phyloP scores from a whole-genome alignment of 768 basidiomycete species.

The Termitomyces heimii region DNA sequence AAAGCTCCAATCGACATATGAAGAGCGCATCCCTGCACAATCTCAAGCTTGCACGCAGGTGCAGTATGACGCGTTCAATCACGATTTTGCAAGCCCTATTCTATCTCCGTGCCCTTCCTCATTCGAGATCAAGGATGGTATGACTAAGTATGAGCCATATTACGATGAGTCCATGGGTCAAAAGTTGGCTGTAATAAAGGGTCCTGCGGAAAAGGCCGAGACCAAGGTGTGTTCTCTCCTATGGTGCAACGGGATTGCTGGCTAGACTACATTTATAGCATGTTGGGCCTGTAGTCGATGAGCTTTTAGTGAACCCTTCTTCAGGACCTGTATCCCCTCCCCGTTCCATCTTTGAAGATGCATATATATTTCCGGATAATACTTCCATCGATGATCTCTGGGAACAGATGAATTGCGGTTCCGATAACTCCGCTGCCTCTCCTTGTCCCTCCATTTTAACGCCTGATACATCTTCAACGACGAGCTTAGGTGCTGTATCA shows the following conservation, averaged over 20 bases:
- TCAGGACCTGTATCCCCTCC: not conserved
- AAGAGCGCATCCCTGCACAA: not conserved
- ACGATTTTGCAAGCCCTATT: slow-evolving; percentile 10
- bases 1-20: slow-evolving; percentile 1
- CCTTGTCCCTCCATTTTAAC: slow-evolving; percentile 5
- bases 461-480: not conserved
- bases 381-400: slow-evolving; percentile 7
- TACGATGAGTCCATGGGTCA: slow-evolving; percentile 15
- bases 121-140: slow-evolving; percentile 13
- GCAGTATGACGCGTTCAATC: slow-evolving; percentile 7
- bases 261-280: not conserved
- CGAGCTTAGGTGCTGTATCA: slow-evolving; percentile 1
- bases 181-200: slow-evolving; percentile 12
- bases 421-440: not conserved
- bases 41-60: not conserved
- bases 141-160: slow-evolving; percentile 9
- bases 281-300: not conserved
- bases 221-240: slow-evolving; percentile 1
- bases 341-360: slow-evolving; percentile 1
- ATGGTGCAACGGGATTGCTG: not conserved
- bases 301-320: not conserved
- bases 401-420: not conserved
- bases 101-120: slow-evolving; percentile 6
- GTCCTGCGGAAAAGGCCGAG: slow-evolving; percentile 1
- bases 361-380: slow-evolving; percentile 4